Base-by-base conservation (phyloP, 2,329 filamentous ascomycete species). In the Hymenoscyphus occultus region DNA sequence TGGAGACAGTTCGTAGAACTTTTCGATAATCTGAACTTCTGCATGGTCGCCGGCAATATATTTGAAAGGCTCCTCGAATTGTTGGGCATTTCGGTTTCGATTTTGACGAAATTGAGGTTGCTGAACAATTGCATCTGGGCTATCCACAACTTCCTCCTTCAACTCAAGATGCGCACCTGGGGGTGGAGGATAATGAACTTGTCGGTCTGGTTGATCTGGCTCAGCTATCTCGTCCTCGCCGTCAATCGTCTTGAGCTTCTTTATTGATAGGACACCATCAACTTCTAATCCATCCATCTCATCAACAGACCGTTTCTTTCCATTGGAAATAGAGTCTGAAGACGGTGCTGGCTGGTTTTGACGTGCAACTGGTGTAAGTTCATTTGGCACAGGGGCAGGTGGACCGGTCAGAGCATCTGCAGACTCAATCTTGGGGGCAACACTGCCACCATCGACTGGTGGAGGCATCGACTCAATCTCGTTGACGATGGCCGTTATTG, bases 31-130 rank as follows among this genome's bases (percentile, higher is more conserved):
- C 67, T 87, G 77, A 62, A 99, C 88, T 66, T 95, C 91, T 2
- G 87, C 80, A 76, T 97, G 91, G 32, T 89, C 84, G 0, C 86
- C 78, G 9, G 88, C 78, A 51, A 99, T 84, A 75, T 93, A 99
- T 76, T 97, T 97, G 84, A 97, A 99, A 4, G 93, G 91, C 77
- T 99, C 95, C 77, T 98, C 95, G 69, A 88, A 77, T 75, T 82
- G 82, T 71, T 78, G 79, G 67, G 70, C 76, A 74, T 79, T 76
- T 75, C 75, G 78, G 66, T 77, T 76, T 22, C 70, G 68, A n/a
- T 65, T 67, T 9, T 63, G 63, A 19, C 64, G 56, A 3, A 32
- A 28, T 35, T 63, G 66, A 16, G 68, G 61, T 40, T 66, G 48
- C 9, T n/a, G 48, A 22, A 65, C 42, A 40, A 70, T 51, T 35